Evolutionary conservation across 2,329 filamentous ascomycete species (phyloP), one percentile per base, ranked within the genome.

Genomic region (Colletotrichum higginsianum): DNA sequence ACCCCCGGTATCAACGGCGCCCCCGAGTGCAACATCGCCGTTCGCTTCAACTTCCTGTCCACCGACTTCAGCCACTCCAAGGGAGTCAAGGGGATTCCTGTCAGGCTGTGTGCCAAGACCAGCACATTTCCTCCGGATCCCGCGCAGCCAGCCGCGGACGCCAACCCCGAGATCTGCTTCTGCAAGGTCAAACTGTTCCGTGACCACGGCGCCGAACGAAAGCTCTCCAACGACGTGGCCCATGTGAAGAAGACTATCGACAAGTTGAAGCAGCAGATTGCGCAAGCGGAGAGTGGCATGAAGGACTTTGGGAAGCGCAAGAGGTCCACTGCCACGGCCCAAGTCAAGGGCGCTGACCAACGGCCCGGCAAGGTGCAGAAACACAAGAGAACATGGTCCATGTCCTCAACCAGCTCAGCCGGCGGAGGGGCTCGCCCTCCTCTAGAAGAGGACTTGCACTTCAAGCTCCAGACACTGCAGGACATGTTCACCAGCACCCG

Each of bases 21-120:
- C 0, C 85, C 92, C 4, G 95, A 98, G 77, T 96, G 95, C 80
- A 93, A 91, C 60, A 90, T 99, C 67, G 93, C 95, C 11, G 94
- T 98, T 15, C 93, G 96, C 56, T 99, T 98, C 87, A 99, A 99
- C 83, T 99, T 99, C 79, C 86, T 99, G 0, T 99, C 96, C 0
- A 99, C 96, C 11, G 96, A 99, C 80, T 99, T 98, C 80, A 98
- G 96, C 81, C 96, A 98, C 79, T 98, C 96, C 12, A 99, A 99
- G 79, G 96, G 96, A 56, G 96, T 99, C 60, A 99, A 98, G 82
- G 96, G 96, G 46, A 98, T 98, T 75, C 96, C 96, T 0, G 95
- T 99, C 5, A 88, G 96, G 66, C 88, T 98, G 0, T 98, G 96
- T 81, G 91, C 95, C 16, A 98, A 98, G 82, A 98, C 96, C 0